phyloP scores from a whole-genome alignment of 768 basidiomycete genomes.

The Phylloporus scabripes region DNA sequence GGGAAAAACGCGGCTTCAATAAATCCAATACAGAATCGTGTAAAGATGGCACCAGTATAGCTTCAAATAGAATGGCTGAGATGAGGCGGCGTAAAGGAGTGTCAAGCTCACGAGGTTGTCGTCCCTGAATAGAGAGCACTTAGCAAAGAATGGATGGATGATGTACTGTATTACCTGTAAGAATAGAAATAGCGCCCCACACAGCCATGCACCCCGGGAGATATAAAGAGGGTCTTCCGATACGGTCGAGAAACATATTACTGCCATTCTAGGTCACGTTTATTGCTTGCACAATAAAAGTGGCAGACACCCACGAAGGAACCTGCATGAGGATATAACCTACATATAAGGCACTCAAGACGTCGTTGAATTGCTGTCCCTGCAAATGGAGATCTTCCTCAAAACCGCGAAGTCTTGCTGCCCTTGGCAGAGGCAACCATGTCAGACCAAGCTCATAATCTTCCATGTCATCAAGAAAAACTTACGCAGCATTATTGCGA shows the following conservation, averaged over 20 bases:
- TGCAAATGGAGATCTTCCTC: slow-evolving; percentile 60
- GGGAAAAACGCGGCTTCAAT: slow-evolving; percentile 71
- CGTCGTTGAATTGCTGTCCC: slow-evolving; percentile 58
- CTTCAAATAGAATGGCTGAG: slow-evolving; percentile 28
- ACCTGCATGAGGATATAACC: slow-evolving; percentile 80
- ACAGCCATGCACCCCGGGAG: slow-evolving; percentile 61
- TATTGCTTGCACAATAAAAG: background rate
- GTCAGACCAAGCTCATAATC: background rate
- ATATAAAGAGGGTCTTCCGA: slow-evolving; percentile 65
- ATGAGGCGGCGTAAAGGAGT: background rate
- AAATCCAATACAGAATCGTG: slow-evolving; percentile 74
- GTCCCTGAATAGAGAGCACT: slow-evolving; percentile 29
- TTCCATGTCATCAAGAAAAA: background rate
- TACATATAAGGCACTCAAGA: slow-evolving; percentile 63
- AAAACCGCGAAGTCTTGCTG: slow-evolving; percentile 67
- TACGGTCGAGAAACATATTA: slow-evolving; percentile 64
- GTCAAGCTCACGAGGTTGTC: slow-evolving; percentile 32
- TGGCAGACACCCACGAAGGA: slow-evolving; percentile 49
- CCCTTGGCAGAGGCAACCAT: slow-evolving; percentile 36
- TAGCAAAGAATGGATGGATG: background rate
- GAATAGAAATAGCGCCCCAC: slow-evolving; percentile 59
- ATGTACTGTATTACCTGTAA: slow-evolving; percentile 39
- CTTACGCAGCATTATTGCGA: slow-evolving; percentile 64
- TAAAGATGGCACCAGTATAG: slow-evolving; percentile 59
- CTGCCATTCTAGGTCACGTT: slow-evolving; percentile 31